These are phyloP conservation scores for Volvox carteri DNA, from an alignment of 163 green algal species.

Conservation along the genomic window DNA sequence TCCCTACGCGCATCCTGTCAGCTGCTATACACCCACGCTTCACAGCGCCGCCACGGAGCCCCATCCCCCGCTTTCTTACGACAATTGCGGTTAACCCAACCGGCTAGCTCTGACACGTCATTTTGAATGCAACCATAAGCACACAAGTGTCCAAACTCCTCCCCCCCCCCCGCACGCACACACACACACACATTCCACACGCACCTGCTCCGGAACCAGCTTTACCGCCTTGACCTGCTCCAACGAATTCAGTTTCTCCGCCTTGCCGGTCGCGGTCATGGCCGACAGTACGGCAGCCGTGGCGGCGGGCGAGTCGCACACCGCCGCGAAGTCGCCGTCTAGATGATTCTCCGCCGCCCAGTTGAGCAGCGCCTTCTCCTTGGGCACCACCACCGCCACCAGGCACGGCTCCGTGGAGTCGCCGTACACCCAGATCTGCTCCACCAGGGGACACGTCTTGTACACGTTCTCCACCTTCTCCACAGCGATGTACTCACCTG, in stretches of 20 bases:
- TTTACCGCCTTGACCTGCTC: constrained; percentile 79
- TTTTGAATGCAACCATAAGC: too few relatives aligned
- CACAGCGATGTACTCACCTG: constrained; percentile 79
- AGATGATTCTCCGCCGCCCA: constrained; percentile 46
- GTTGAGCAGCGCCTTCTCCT: constrained; percentile 49
- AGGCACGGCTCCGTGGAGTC: constrained; percentile 73
- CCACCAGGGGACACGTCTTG: constrained; percentile 70
- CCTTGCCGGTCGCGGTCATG: constrained; percentile 53
- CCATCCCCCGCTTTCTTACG: too few relatives aligned
- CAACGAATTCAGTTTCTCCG: constrained; percentile 67
- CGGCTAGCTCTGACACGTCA: too few relatives aligned
- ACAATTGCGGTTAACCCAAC: too few relatives aligned
- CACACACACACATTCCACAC: too few relatives aligned
- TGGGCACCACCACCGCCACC: constrained; percentile 76
- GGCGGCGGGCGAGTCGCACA: constrained; percentile 50
- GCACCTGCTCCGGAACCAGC: constrained; percentile 72
- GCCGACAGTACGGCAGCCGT: constrained; percentile 48
- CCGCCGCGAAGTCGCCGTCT: neutral
- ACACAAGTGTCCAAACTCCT: too few relatives aligned
- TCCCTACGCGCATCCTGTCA: too few relatives aligned
- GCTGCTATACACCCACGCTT: too few relatives aligned
- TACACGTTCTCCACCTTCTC: constrained; percentile 79
- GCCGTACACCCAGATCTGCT: constrained; percentile 84
- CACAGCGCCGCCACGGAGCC: too few relatives aligned
- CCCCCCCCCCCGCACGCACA: too few relatives aligned